Evolutionary conservation across 768 basidiomycete species (phyloP).

Genomic region (Candolleomyces eurysporus): DNA sequence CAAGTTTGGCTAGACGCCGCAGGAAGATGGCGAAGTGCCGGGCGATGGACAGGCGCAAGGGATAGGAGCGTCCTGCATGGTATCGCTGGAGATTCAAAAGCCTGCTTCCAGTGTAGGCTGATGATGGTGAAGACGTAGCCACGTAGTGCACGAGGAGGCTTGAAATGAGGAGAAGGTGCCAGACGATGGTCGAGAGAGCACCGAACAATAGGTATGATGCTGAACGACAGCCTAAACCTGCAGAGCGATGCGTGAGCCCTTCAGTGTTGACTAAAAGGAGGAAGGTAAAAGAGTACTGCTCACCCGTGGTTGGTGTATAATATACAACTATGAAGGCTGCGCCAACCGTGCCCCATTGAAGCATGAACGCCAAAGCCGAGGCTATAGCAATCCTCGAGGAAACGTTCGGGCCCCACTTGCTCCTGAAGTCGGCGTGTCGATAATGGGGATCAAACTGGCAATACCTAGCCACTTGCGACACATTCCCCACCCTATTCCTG

Average conservation of each 20-base stretch:
- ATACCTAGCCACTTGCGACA: background rate
- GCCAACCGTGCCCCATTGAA: slow-evolving; percentile 26
- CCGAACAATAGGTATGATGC: slow-evolving; percentile 30
- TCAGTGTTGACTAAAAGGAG: background rate
- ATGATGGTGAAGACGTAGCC: too few species aligned
- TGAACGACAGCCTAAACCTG: slow-evolving; percentile 34
- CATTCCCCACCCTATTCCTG: background rate
- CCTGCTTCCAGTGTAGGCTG: too few species aligned
- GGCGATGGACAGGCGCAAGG: slow-evolving; percentile 10
- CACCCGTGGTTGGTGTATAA: slow-evolving; percentile 21
- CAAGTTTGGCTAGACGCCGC: slow-evolving; percentile 27
- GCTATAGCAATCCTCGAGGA: slow-evolving; percentile 12
- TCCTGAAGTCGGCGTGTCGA: background rate
- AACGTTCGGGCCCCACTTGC: slow-evolving; percentile 9
- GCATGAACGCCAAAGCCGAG: slow-evolving; percentile 15
- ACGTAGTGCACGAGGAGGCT: slow-evolving; percentile 28
- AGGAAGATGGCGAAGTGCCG: slow-evolving; percentile 20
- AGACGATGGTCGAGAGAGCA: slow-evolving; percentile 27
- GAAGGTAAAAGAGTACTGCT: background rate
- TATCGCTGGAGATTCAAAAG: background rate
- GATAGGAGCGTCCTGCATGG: background rate
- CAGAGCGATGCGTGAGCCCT: background rate
- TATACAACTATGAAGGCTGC: slow-evolving; percentile 20
- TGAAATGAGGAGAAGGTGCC: slow-evolving; percentile 28
- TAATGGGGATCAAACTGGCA: background rate